These are phyloP conservation scores for Fusarium buharicum DNA, from an alignment of 2,329 filamentous ascomycete genomes.

Conservation along the genomic window DNA sequence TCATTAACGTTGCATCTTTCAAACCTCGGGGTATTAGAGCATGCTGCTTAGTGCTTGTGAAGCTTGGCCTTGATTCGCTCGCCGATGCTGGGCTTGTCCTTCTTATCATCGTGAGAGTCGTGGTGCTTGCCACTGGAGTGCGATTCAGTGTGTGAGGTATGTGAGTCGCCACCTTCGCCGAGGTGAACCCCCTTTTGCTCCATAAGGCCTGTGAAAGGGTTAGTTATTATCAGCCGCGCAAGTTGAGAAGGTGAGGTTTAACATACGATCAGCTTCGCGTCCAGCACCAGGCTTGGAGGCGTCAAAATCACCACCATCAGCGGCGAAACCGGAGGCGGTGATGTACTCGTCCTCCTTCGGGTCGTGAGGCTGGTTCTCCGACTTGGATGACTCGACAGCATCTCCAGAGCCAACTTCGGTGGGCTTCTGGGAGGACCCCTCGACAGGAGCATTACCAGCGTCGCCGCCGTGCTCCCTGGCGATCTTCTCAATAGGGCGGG, in stretches of 20 bases:
- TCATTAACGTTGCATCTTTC: slow-evolving; percentile 20
- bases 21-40: neutral
- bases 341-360: slow-evolving; percentile 68
- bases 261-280: slow-evolving; percentile 72
- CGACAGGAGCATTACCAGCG: slow-evolving; percentile 40
- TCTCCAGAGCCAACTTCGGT: slow-evolving; percentile 25
- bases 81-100: slow-evolving; percentile 63
- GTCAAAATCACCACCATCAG: slow-evolving; percentile 76
- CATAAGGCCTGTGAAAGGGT: slow-evolving; percentile 46
- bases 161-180: slow-evolving; percentile 19
- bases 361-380: slow-evolving; percentile 48
- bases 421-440: slow-evolving; percentile 12
- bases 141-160: slow-evolving; percentile 9
- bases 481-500: slow-evolving; percentile 51
- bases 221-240: neutral
- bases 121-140: slow-evolving; percentile 31
- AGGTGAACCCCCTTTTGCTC: slow-evolving; percentile 49
- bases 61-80: slow-evolving; percentile 77
- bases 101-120: slow-evolving; percentile 31
- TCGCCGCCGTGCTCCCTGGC: slow-evolving; percentile 49
- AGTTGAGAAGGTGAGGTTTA: neutral
- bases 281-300: slow-evolving; percentile 71
- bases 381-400: slow-evolving; percentile 15
- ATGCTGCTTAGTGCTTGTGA: slow-evolving; percentile 58
- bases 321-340: slow-evolving; percentile 66